These are phyloP conservation scores for Solanum clarkiae DNA, from an alignment of 257 asterid species.

Conservation along the genomic window DNA sequence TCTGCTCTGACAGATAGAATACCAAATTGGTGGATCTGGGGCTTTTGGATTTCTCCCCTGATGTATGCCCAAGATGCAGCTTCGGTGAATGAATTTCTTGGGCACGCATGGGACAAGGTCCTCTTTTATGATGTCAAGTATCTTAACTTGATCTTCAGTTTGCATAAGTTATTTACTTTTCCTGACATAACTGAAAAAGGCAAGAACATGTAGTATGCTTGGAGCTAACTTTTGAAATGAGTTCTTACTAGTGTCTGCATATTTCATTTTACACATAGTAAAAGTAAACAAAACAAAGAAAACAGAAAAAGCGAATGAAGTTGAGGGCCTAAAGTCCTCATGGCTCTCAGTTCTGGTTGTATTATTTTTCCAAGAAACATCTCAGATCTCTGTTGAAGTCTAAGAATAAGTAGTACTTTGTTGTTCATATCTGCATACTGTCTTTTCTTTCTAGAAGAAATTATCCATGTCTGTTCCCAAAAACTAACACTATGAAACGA, in stretches of 20 bases:
- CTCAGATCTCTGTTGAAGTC: background rate
- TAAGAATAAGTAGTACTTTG: background rate
- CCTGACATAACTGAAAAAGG: background rate
- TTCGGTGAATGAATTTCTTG: conserved; percentile 87
- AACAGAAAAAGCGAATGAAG: background rate
- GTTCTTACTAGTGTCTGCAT: background rate
- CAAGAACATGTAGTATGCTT: background rate
- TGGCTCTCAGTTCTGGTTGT: background rate
- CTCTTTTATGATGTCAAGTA: background rate
- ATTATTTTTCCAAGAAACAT: background rate
- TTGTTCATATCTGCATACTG: background rate
- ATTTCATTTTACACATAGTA: background rate
- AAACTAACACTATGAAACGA: background rate
- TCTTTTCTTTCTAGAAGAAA: background rate
- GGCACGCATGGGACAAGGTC: conserved; percentile 92
- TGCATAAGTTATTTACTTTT: background rate
- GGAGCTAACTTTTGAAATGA: background rate
- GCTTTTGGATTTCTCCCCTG: conserved; percentile 86
- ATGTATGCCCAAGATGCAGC: conserved; percentile 92
- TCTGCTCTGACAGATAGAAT: conserved; percentile 54
- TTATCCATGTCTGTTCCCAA: background rate
- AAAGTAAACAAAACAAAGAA: background rate
- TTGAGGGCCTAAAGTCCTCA: background rate
- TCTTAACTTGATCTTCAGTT: background rate
- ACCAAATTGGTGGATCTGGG: conserved; percentile 98